Evolutionary conservation across 331 rosid species (phyloP).

Genomic region (Phaseolus coccineus): DNA sequence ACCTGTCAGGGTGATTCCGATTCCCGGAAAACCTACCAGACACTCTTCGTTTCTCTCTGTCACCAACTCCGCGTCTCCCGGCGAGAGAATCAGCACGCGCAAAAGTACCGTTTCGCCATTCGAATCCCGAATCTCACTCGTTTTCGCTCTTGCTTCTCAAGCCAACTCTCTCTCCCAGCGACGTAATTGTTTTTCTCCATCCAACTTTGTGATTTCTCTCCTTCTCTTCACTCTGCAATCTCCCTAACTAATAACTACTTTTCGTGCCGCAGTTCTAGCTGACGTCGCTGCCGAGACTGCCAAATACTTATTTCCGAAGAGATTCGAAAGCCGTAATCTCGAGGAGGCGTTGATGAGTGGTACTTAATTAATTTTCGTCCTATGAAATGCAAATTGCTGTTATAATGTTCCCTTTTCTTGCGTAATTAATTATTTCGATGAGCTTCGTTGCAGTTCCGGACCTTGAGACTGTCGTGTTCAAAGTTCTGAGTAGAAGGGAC

Average conservation of each 20-base stretch:
- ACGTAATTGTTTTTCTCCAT: conserved; percentile 57
- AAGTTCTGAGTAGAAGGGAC: conserved; percentile 65
- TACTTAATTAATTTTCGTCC: conserved; percentile 15
- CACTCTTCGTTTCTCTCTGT: conserved; percentile 40
- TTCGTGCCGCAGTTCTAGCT: conserved; percentile 56
- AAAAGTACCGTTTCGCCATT: conserved; percentile 64
- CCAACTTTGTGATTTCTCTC: not conserved
- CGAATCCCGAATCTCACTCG: conserved; percentile 84
- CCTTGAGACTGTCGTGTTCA: conserved; percentile 79
- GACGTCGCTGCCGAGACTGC: conserved; percentile 74
- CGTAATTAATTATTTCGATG: conserved; percentile 31
- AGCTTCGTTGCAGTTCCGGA: conserved; percentile 72
- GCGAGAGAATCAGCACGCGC: conserved; percentile 46
- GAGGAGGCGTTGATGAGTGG: conserved; percentile 89
- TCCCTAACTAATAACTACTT: not conserved
- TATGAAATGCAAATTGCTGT: conserved; percentile 22
- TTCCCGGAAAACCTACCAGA: conserved; percentile 40
- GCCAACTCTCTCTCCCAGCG: conserved; percentile 73
- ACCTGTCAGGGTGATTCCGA: conserved; percentile 17
- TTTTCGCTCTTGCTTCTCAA: conserved; percentile 81
- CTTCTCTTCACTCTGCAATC: not conserved
- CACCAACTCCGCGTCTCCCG: conserved; percentile 58
- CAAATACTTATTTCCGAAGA: conserved; percentile 77
- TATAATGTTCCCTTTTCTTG: conserved; percentile 10
- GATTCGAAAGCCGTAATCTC: conserved; percentile 74